Evolutionary conservation across 805 yeast species (phyloP).

Genomic region (Myxozyma lipomycoides): DNA sequence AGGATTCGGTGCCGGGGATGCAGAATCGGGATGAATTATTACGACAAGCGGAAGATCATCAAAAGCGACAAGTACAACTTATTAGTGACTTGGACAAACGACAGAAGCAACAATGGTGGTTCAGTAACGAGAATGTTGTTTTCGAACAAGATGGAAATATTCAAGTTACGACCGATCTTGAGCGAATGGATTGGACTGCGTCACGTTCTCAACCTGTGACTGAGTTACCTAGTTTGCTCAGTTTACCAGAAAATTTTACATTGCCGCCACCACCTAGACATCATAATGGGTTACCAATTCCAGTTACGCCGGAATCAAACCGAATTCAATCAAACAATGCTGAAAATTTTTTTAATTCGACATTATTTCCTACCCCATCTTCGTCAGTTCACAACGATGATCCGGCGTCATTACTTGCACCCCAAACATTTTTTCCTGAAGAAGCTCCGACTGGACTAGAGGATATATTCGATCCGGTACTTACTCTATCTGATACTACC

Average conservation of each 20-base stretch:
- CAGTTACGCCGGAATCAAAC: too few species aligned
- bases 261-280: not conserved
- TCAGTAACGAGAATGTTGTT: not conserved
- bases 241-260: not conserved
- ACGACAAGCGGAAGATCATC: not conserved
- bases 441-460: conserved; percentile 25
- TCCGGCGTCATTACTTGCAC: conserved; percentile 2
- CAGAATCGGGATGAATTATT: not conserved
- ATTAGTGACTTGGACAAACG: too few species aligned
- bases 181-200: not conserved
- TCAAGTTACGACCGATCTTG: not conserved
- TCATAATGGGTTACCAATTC: not conserved
- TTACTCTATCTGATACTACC: conserved; percentile 10
- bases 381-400: not conserved
- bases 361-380: too few species aligned
- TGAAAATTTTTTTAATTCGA: too few species aligned
- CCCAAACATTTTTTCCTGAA: conserved; percentile 22
- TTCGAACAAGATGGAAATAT: not conserved
- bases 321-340: too few species aligned
- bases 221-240: not conserved
- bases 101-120: not conserved
- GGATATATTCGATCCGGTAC: conserved; percentile 21
- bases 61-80: too few species aligned
- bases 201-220: too few species aligned
- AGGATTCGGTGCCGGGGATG: not conserved